phyloP scores from a whole-genome alignment of 768 basidiomycete genomes.

The Tremella mesenterica region DNA sequence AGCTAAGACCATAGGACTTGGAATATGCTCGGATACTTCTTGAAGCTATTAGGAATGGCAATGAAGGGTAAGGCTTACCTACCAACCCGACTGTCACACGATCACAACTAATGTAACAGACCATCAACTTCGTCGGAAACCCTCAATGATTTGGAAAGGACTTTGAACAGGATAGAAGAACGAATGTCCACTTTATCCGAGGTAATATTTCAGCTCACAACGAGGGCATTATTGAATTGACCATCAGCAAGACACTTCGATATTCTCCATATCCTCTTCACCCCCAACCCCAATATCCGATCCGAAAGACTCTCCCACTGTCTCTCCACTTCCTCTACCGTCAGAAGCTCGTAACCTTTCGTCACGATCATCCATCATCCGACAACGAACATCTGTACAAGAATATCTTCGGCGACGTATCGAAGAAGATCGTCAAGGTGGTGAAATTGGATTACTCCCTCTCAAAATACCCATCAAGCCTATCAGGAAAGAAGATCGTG shows the following conservation, averaged over 20 bases:
- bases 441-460: constrained; percentile 21
- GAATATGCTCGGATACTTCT: constrained; percentile 22
- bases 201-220: too few relatives aligned
- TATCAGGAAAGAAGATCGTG: constrained; percentile 7
- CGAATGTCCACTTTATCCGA: too few relatives aligned
- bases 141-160: not conserved
- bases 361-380: not conserved
- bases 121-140: too few relatives aligned
- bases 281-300: too few relatives aligned
- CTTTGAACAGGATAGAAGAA: not conserved
- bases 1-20: not conserved
- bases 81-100: too few relatives aligned
- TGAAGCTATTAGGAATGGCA: constrained; percentile 13
- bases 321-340: not conserved
- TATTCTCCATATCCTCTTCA: too few relatives aligned
- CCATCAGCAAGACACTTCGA: too few relatives aligned
- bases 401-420: constrained; percentile 22
- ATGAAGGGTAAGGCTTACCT: constrained; percentile 4
- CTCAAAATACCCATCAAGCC: constrained; percentile 5
- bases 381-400: constrained; percentile 1
- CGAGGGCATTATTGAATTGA: too few relatives aligned
- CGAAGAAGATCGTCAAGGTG: constrained; percentile 21
- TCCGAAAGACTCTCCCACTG: too few relatives aligned
- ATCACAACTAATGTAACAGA: too few relatives aligned
- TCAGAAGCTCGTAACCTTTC: not conserved